Conservation (phyloP, 768 basidiomycete genomes). For the Pholiota molesta region DNA sequence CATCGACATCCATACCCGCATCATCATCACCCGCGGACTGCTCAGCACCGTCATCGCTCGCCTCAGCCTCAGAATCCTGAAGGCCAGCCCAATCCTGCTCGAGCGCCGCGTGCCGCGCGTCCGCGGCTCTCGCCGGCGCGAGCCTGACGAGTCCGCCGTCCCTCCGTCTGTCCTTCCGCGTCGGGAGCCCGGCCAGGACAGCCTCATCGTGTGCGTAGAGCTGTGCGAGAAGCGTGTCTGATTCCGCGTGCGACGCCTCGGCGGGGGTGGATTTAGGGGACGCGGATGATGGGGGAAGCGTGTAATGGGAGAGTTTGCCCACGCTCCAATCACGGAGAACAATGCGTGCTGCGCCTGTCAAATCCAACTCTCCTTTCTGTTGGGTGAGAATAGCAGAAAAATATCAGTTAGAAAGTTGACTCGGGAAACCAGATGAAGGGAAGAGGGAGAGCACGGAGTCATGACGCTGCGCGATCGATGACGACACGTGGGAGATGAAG, state of each 20-base stretch:
- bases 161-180: constrained; percentile 72
- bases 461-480: neutral
- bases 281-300: constrained; percentile 40
- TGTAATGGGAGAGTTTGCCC: constrained; percentile 75
- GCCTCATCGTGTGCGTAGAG: constrained; percentile 50
- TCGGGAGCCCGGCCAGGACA: constrained; percentile 49
- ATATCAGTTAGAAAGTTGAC: constrained; percentile 10
- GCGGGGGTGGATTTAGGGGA: constrained; percentile 24
- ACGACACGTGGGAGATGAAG: neutral
- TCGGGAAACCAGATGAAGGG: neutral
- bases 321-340: constrained; percentile 86
- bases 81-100: constrained; percentile 47
- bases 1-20: constrained; percentile 37
- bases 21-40: constrained; percentile 34
- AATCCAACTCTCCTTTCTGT: constrained; percentile 74
- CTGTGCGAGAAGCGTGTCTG: constrained; percentile 23
- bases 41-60: constrained; percentile 33
- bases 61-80: constrained; percentile 36
- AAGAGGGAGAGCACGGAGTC: neutral
- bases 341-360: constrained; percentile 73
- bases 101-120: constrained; percentile 40
- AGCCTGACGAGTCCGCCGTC: constrained; percentile 61
- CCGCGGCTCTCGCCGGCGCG: constrained; percentile 31
- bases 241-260: constrained; percentile 1
- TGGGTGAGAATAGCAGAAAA: neutral